Conservation (phyloP, 2,329 filamentous ascomycete species). For the Botrytis tulipae region DNA sequence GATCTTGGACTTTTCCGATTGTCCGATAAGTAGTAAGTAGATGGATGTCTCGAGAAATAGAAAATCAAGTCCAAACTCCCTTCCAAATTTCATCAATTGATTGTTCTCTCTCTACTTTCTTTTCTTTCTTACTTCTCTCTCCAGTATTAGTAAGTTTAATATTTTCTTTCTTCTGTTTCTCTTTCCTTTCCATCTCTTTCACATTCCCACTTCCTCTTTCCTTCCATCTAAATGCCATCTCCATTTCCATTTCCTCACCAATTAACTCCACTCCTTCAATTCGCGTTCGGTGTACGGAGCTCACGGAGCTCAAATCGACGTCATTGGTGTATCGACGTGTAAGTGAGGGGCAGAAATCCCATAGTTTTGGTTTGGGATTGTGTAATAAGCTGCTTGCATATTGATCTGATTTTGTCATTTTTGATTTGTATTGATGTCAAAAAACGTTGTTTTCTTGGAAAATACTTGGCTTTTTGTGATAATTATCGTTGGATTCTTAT, state of each 20-base stretch:
- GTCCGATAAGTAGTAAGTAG: background rate
- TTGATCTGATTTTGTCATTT: background rate
- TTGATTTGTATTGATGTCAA: too few relatives aligned
- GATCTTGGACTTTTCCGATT: background rate
- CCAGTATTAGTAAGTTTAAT: background rate
- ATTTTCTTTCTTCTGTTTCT: background rate
- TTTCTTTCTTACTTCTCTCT: background rate
- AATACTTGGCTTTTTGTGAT: background rate
- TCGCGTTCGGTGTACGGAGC: background rate
- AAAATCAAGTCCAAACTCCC: constrained; percentile 12
- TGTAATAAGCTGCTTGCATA: constrained; percentile 1
- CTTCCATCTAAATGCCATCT: background rate
- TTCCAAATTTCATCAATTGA: constrained; percentile 4
- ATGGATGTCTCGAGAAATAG: background rate
- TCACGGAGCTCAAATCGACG: background rate
- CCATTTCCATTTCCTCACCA: constrained; percentile 3
- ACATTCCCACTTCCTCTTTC: background rate
- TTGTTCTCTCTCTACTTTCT: background rate
- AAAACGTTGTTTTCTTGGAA: background rate
- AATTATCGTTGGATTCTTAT: background rate
- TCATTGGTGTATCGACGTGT: background rate
- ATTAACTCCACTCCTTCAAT: background rate
- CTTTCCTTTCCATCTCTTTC: background rate
- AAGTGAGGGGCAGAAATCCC: constrained; percentile 5
- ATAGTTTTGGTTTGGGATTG: background rate